These are phyloP conservation scores for Gracilaria domingensis DNA, from an alignment of 23 red algal genomes.

Conservation along the genomic window DNA sequence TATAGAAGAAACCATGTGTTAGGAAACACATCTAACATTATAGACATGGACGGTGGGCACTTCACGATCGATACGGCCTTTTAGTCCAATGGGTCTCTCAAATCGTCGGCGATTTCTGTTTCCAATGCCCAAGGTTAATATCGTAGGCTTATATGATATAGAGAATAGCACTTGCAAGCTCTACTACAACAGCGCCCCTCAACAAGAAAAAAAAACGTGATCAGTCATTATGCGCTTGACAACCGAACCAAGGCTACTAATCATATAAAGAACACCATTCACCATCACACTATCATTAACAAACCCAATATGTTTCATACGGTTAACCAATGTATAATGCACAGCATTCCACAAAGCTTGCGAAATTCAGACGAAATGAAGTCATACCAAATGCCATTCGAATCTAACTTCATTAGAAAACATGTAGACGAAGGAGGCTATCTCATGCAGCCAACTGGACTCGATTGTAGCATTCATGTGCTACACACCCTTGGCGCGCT, in stretches of 20 bases:
- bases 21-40: background rate
- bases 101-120: background rate
- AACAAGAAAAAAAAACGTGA: background rate
- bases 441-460: background rate
- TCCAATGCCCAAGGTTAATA: background rate
- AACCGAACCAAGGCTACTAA: background rate
- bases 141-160: background rate
- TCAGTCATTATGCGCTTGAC: background rate
- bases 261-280: background rate
- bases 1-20: background rate
- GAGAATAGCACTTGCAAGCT: background rate
- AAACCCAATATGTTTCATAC: background rate
- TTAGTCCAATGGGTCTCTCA: conserved; percentile 4
- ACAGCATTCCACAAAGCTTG: background rate
- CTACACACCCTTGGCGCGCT: background rate
- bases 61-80: background rate
- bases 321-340: background rate
- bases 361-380: background rate
- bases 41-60: background rate
- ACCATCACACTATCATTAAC: background rate
- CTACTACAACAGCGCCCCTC: conserved; percentile 5
- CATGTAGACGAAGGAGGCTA: background rate
- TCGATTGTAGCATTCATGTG: no score
- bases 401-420: conserved; percentile 7
- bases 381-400: background rate